A percentile compares a stretch with the other conserved stretches of the same genome.
Evolutionary conservation across 2,329 filamentous ascomycete genomes (phyloP).

Genomic region (Claviceps arundinis): DNA sequence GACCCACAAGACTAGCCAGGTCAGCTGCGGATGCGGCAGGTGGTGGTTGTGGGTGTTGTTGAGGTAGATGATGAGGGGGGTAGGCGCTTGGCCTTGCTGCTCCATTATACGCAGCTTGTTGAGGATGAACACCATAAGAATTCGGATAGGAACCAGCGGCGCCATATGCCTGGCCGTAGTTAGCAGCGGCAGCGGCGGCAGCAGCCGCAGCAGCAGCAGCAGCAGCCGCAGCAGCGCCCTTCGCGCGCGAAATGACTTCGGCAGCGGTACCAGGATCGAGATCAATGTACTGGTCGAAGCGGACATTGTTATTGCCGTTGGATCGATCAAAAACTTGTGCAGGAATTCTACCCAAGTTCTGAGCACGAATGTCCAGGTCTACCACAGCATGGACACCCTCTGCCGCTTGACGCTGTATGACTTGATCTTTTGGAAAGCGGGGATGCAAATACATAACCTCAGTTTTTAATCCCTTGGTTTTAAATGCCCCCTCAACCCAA

Average conservation of each 20-base stretch:
- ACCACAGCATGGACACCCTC: slow-evolving; percentile 82
- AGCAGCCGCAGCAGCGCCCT: slow-evolving; percentile 25
- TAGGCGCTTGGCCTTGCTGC: slow-evolving; percentile 19
- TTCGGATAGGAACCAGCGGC: slow-evolving; percentile 15
- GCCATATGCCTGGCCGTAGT: slow-evolving; percentile 19
- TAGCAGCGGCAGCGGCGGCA: slow-evolving; percentile 12
- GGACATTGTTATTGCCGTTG: slow-evolving; percentile 58
- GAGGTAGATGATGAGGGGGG: slow-evolving; percentile 5
- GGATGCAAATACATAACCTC: slow-evolving; percentile 72
- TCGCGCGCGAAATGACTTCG: slow-evolving; percentile 65
- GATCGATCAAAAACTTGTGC: slow-evolving; percentile 78
- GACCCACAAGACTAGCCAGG: slow-evolving; percentile 51
- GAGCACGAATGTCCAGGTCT: slow-evolving; percentile 57
- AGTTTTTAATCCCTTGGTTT: slow-evolving; percentile 54
- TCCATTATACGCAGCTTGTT: slow-evolving; percentile 13
- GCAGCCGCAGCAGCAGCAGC: slow-evolving; percentile 14
- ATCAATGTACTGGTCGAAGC: slow-evolving; percentile 78
- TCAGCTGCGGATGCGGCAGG: slow-evolving; percentile 30
- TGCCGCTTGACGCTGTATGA: slow-evolving; percentile 74
- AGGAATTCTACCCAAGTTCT: slow-evolving; percentile 59
- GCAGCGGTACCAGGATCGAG: slow-evolving; percentile 67
- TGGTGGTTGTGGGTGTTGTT: slow-evolving; percentile 17
- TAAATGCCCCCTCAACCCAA: slow-evolving; percentile 70
- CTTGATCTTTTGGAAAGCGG: slow-evolving; percentile 59
- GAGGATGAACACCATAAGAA: slow-evolving; percentile 19